Percentiles rank a stretch among this genome's conserved stretches.
These are phyloP conservation scores for Coniferiporia weirii DNA, from an alignment of 1,284 basidiomycete genomes.

Conservation along the genomic window DNA sequence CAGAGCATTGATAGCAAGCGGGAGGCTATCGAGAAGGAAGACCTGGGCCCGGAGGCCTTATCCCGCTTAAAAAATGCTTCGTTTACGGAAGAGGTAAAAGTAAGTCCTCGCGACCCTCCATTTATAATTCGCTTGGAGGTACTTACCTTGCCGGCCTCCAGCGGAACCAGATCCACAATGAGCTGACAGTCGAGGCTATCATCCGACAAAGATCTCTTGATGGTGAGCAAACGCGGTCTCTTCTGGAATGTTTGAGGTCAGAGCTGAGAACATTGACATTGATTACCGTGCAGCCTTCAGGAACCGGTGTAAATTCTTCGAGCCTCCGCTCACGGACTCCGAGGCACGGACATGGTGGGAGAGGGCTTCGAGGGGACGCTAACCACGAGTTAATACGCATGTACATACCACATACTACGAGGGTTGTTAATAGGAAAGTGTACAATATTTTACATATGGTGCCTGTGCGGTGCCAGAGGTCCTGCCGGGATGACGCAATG, in stretches of 20 bases:
- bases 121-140: background rate
- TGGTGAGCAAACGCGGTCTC: constrained; percentile 44
- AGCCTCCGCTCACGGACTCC: constrained; percentile 55
- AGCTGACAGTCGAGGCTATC: constrained; percentile 75
- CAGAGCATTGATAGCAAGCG: constrained; percentile 58
- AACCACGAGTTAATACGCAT: background rate
- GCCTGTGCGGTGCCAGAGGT: too few species aligned
- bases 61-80: constrained; percentile 51
- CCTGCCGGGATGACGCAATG: too few species aligned
- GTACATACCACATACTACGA: background rate
- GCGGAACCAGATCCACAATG: constrained; percentile 77
- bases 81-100: constrained; percentile 74
- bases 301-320: constrained; percentile 78
- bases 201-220: constrained; percentile 73
- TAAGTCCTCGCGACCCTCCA: constrained; percentile 34
- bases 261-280: background rate
- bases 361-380: constrained; percentile 8
- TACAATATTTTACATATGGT: too few species aligned
- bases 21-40: constrained; percentile 37
- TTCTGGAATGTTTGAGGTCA: background rate
- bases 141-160: constrained; percentile 26
- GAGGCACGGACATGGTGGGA: constrained; percentile 68
- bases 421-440: background rate
- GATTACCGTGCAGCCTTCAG: constrained; percentile 57
- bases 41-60: constrained; percentile 39